Base-by-base conservation (phyloP, 768 basidiomycete species). In the Serendipita sp. region DNA sequence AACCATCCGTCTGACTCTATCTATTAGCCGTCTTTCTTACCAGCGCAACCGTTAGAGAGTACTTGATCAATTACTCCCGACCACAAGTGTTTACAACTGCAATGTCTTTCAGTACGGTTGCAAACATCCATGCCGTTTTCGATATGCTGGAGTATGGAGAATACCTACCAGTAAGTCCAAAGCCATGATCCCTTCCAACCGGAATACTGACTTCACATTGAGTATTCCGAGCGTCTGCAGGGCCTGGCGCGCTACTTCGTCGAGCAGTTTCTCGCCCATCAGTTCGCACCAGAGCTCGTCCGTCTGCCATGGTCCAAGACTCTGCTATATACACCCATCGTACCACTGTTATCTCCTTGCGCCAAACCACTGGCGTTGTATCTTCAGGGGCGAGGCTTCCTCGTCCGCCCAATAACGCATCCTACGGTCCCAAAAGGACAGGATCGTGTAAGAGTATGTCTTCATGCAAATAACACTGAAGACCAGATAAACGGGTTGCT, bases 31-130 rank as follows among this genome's bases (percentile, higher is more conserved):
- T 90, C 3, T 73, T 96, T 3, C 75, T 96, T 44, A 85, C 85
- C 15, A 85, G 78, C 15, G 78, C 80, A 1, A 76, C 89, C 8
- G 79, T 95, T 51, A 84, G 86, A 10, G 83, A 88, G 67, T 96
- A 92, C 74, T 77, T 97, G 23, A 75, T 96, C 68, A 97, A 97
- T 72, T 98, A 94, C 74, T 92, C 92, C 0, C 81, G 94, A 32
- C 82, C 91, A 2, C 77, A 97, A 60, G 89, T 97, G 62, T 97
- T 92, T 75, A 96, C 92, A 2, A 97, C 95, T 0, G 82, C 90
- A 0, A 79, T 91, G 66, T 84, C 85, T 66, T 83, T 84, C 68
- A 80, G 85, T 11, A 91, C 84, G 70, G 79, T 94, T 46, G 76
- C 91, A 54, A 85, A 89, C 0, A 80, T 85, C 11, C 81, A 84